These are phyloP conservation scores for Saraca asoca DNA, from an alignment of 331 rosid species.

Conservation along the genomic window DNA sequence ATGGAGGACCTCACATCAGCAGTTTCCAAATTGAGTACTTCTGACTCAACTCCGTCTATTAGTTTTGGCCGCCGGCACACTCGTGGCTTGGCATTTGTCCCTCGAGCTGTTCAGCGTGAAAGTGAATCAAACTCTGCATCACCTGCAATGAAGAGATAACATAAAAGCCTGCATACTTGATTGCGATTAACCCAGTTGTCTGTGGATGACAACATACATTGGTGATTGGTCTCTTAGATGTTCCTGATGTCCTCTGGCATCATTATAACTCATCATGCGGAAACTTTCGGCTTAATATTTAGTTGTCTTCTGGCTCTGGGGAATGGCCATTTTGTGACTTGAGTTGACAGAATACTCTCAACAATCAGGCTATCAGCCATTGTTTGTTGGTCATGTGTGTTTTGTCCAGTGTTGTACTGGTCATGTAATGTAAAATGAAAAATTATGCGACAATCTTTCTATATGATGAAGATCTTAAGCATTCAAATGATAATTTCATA, in stretches of 20 bases:
- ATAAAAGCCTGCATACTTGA: constrained; percentile 8
- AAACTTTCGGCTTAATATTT: constrained; percentile 3
- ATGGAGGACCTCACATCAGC: constrained; percentile 73
- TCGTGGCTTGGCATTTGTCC: constrained; percentile 68
- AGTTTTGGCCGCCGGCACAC: constrained; percentile 83
- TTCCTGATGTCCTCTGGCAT: constrained; percentile 5
- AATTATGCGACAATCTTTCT: too few relatives aligned
- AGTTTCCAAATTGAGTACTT: constrained; percentile 75
- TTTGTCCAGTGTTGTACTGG: neutral
- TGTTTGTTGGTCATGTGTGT: neutral
- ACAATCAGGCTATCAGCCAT: constrained; percentile 9
- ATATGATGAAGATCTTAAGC: too few relatives aligned
- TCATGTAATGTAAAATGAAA: too few relatives aligned
- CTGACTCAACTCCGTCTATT: constrained; percentile 73
- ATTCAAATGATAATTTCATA: too few relatives aligned
- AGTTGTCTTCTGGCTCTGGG: neutral
- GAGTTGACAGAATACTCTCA: neutral
- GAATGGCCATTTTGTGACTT: constrained; percentile 13
- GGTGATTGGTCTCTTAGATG: constrained; percentile 16
- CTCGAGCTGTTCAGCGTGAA: constrained; percentile 67
- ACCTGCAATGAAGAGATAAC: constrained; percentile 36
- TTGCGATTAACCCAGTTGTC: constrained; percentile 13
- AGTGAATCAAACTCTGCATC: constrained; percentile 45
- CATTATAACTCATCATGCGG: neutral
- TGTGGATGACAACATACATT: constrained; percentile 4